Evolutionary conservation across 495 filamentous ascomycete species (phyloP).

Genomic region (Letharia columbiana): DNA sequence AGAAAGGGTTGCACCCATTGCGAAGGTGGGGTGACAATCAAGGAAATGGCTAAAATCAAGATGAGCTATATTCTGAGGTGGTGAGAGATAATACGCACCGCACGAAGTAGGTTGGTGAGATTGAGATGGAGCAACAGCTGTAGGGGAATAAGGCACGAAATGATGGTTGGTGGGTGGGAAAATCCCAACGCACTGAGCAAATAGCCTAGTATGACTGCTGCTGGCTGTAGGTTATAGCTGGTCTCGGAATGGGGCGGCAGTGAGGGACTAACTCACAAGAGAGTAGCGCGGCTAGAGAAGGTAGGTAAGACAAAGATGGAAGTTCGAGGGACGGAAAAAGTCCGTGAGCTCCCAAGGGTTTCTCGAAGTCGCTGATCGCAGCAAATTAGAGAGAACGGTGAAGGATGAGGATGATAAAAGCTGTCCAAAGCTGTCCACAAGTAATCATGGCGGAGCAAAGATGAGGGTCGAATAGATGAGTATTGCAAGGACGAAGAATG

Average conservation of each 20-base stretch:
- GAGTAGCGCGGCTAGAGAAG: not conserved
- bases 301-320: not conserved
- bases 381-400: not conserved
- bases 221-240: not conserved
- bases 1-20: constrained; percentile 1
- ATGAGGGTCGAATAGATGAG: not conserved
- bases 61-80: not conserved
- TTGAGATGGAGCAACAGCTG: not conserved
- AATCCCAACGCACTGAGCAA: not conserved
- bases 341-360: not conserved
- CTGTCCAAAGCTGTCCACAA: not conserved
- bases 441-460: not conserved
- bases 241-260: not conserved
- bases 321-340: not conserved
- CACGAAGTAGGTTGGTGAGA: not conserved
- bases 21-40: not conserved
- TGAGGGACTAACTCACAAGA: not conserved
- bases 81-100: not conserved
- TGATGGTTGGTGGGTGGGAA: not conserved
- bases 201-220: not conserved
- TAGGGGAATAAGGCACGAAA: not conserved
- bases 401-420: not conserved
- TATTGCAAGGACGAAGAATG: not conserved
- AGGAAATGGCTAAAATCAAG: not conserved
- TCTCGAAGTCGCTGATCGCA: not conserved